These are phyloP conservation scores for Orobanche coerulescens DNA, from an alignment of 257 asterid genomes.

Conservation along the genomic window DNA sequence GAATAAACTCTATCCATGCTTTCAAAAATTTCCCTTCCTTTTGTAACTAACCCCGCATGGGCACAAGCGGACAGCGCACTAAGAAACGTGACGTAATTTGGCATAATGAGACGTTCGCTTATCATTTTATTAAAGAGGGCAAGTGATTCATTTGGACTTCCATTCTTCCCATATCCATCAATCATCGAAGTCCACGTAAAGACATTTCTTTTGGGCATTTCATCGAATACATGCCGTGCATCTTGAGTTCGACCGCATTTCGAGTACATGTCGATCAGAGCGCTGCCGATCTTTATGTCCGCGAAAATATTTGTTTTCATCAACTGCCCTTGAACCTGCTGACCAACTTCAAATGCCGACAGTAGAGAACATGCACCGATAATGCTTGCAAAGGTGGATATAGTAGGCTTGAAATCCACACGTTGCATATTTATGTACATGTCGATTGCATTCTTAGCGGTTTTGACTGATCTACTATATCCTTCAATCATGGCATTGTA, in stretches of 20 bases:
- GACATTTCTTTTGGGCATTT: constrained; percentile 65
- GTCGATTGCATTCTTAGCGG: constrained; percentile 57
- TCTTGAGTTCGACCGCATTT: constrained; percentile 76
- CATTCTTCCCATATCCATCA: constrained; percentile 89
- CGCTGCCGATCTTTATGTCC: constrained; percentile 69
- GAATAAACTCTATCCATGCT: constrained; percentile 49
- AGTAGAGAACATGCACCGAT: constrained; percentile 81
- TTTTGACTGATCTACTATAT: constrained; percentile 60
- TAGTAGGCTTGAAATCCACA: constrained; percentile 40
- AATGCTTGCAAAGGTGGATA: constrained; percentile 75
- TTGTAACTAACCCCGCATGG: constrained; percentile 64
- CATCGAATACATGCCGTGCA: constrained; percentile 53
- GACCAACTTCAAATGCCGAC: constrained; percentile 62
- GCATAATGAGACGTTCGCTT: constrained; percentile 25
- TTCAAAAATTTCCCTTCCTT: constrained; percentile 56
- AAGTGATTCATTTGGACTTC: constrained; percentile 60
- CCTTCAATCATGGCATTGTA: constrained; percentile 99
- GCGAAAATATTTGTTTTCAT: constrained; percentile 42
- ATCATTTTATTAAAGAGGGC: constrained; percentile 52
- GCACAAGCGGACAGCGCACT: constrained; percentile 80
- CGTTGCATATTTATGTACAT: constrained; percentile 61
- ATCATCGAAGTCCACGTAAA: constrained; percentile 94
- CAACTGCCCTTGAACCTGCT: constrained; percentile 64
- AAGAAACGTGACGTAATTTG: constrained; percentile 76
- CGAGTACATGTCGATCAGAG: constrained; percentile 79